phyloP scores from a whole-genome alignment of 2,329 filamentous ascomycete species.

The Drechslerella dactyloides region DNA sequence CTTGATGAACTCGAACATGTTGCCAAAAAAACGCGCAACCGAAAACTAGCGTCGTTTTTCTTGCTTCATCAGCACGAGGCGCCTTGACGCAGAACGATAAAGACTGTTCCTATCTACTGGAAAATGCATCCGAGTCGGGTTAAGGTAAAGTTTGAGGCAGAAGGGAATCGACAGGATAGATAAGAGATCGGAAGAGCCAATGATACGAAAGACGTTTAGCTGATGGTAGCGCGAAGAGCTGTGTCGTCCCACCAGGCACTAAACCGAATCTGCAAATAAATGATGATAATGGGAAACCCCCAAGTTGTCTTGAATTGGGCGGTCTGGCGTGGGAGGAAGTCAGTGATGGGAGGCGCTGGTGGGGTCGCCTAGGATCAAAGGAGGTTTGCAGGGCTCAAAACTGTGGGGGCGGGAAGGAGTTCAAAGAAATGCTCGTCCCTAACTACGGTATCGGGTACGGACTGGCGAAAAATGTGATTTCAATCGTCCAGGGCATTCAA shows the following conservation, averaged over 20 bases:
- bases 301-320: constrained; percentile 43
- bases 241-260: constrained; percentile 49
- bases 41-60: constrained; percentile 37
- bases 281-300: constrained; percentile 52
- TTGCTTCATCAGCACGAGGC: constrained; percentile 30
- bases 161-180: constrained; percentile 38
- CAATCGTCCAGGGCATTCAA: background rate
- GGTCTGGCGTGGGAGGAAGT: constrained; percentile 47
- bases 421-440: background rate
- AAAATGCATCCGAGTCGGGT: constrained; percentile 44
- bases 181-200: constrained; percentile 50
- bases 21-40: constrained; percentile 46
- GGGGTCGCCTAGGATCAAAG: constrained; percentile 50
- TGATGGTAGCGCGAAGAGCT: constrained; percentile 46
- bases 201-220: constrained; percentile 51
- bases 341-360: constrained; percentile 28
- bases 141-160: constrained; percentile 48
- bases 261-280: constrained; percentile 50
- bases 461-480: constrained; percentile 36
- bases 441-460: background rate
- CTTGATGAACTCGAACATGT: constrained; percentile 39
- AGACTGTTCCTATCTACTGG: constrained; percentile 43
- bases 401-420: constrained; percentile 35
- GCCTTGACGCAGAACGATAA: constrained; percentile 50
- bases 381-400: constrained; percentile 26